These are phyloP conservation scores for Aspergillus incahuasiensis DNA, from an alignment of 495 filamentous ascomycete genomes.

Conservation along the genomic window DNA sequence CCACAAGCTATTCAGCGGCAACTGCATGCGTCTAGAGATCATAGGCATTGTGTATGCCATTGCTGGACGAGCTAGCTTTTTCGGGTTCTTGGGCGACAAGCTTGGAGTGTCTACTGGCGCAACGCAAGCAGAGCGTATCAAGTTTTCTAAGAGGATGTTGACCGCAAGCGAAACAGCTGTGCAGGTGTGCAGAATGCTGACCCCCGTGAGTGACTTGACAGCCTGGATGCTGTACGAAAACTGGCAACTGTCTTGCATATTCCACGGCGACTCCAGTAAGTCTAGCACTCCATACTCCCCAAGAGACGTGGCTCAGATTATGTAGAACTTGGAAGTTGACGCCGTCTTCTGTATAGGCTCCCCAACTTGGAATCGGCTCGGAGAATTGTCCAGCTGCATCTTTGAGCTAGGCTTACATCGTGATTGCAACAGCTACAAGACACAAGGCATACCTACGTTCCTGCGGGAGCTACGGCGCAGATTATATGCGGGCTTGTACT, in stretches of 20 bases:
- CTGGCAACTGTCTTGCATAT: constrained; percentile 19
- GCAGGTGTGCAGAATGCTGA: constrained; percentile 28
- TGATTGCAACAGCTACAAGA: constrained; percentile 30
- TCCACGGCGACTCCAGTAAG: constrained; percentile 30
- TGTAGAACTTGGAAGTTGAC: background rate
- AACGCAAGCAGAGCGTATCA: background rate
- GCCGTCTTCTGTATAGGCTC: constrained; percentile 18
- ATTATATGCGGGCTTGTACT: constrained; percentile 46
- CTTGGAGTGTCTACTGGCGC: constrained; percentile 1
- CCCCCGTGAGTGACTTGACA: constrained; percentile 29
- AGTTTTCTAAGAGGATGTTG: constrained; percentile 28
- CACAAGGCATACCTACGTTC: constrained; percentile 36
- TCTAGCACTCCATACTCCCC: background rate
- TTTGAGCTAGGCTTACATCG: constrained; percentile 55
- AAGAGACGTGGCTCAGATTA: no score
- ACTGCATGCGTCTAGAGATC: constrained; percentile 26
- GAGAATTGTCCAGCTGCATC: constrained; percentile 32
- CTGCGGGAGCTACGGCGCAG: constrained; percentile 42
- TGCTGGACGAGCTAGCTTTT: constrained; percentile 24
- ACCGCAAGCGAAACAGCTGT: constrained; percentile 23
- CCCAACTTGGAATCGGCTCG: constrained; percentile 26
- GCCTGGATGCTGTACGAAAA: constrained; percentile 32
- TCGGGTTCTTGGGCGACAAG: constrained; percentile 20
- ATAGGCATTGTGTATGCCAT: constrained; percentile 26
- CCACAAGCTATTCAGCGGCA: constrained; percentile 23